These are phyloP conservation scores for Lentinula sp. DNA, from an alignment of 768 basidiomycete species.

Conservation along the genomic window DNA sequence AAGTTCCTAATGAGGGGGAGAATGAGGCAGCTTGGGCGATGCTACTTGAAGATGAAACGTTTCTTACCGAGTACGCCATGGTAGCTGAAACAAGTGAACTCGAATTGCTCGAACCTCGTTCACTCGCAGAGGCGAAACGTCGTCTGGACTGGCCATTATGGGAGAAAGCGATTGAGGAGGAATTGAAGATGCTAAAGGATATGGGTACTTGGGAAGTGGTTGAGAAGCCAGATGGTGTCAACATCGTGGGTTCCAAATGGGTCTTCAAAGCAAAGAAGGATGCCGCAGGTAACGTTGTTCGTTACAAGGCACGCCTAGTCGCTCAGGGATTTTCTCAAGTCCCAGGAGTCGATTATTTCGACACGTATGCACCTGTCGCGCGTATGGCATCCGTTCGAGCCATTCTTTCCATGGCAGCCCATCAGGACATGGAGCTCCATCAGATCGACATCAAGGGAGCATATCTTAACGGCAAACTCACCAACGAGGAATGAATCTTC, in stretches of 20 bases:
- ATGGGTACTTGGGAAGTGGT: conserved; percentile 16
- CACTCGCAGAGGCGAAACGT: background rate
- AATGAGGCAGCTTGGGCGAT: background rate
- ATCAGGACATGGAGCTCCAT: conserved; percentile 20
- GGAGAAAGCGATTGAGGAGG: conserved; percentile 9
- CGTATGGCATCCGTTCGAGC: conserved; percentile 5
- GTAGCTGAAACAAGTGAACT: conserved; percentile 12
- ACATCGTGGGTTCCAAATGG: conserved; percentile 13
- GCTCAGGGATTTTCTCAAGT: conserved; percentile 29
- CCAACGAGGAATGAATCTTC: conserved; percentile 21
- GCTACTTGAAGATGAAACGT: conserved; percentile 3
- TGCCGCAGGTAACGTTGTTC: conserved; percentile 15
- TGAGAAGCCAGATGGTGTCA: conserved; percentile 5
- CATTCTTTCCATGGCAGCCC: conserved; percentile 20
- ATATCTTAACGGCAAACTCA: conserved; percentile 23
- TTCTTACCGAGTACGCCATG: conserved; percentile 12
- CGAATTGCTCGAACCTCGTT: conserved; percentile 13
- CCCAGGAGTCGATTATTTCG: conserved; percentile 21
- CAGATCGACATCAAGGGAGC: conserved; percentile 24
- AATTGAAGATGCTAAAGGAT: conserved; percentile 13
- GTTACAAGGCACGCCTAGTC: conserved; percentile 26
- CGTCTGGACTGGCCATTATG: conserved; percentile 11
- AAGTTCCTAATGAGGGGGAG: background rate
- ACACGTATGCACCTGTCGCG: conserved; percentile 13
- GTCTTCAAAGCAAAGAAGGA: conserved; percentile 23